These are phyloP conservation scores for Marchantia polymorpha DNA, from an alignment of 225 moss, liverwort and hornwort genomes.

Conservation along the genomic window DNA sequence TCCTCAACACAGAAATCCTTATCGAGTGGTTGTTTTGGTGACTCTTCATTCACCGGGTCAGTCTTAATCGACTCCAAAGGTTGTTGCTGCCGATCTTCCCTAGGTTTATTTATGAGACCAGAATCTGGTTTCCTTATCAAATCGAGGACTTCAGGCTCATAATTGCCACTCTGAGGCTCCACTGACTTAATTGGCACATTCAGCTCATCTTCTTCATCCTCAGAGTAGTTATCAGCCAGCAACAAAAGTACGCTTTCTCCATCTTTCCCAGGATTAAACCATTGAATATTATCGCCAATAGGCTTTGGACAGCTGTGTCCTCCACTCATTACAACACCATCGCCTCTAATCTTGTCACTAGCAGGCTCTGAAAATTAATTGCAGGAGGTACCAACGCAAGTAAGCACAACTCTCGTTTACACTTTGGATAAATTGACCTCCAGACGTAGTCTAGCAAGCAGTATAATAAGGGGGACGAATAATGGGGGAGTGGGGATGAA, in stretches of 20 bases:
- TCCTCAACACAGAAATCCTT: not conserved
- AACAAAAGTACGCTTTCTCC: not conserved
- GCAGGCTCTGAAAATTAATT: not conserved
- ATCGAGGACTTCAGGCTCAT: not conserved
- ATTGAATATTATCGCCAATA: not conserved
- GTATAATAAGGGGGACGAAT: too few relatives aligned
- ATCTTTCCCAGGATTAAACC: not conserved
- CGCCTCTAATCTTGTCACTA: not conserved
- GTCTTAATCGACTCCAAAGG: not conserved
- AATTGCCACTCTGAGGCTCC: not conserved
- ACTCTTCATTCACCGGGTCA: not conserved
- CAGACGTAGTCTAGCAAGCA: too few relatives aligned
- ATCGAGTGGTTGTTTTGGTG: not conserved
- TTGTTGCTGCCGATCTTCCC: not conserved
- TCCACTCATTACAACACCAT: not conserved
- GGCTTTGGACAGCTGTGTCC: not conserved
- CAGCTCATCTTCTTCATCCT: conserved; percentile 14
- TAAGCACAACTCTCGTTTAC: too few relatives aligned
- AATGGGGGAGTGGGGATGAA: not conserved
- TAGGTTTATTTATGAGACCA: not conserved
- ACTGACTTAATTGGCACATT: not conserved
- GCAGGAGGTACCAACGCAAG: not conserved
- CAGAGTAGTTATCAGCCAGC: conserved; percentile 5
- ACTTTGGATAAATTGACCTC: too few relatives aligned
- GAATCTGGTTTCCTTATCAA: not conserved